phyloP scores from a whole-genome alignment of 2,329 filamentous ascomycete species.

The Ophiostoma populinum region DNA sequence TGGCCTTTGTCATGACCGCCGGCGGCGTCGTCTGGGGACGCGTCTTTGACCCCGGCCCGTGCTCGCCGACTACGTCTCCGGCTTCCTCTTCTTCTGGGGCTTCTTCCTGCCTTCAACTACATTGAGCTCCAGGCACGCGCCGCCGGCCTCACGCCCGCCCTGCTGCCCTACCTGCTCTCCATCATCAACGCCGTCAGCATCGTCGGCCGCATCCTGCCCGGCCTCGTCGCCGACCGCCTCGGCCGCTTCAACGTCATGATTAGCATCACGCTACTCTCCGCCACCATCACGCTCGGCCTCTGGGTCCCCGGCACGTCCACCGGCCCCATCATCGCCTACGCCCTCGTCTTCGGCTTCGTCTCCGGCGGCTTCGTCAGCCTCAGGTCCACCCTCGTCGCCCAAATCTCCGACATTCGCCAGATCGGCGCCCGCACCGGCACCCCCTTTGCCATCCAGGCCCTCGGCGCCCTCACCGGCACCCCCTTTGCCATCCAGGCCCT shows the following conservation, averaged over 20 bases:
- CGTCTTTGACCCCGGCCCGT: constrained; percentile 39
- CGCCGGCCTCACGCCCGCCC: constrained; percentile 22
- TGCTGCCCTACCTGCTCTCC: constrained; percentile 30
- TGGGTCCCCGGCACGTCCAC: constrained; percentile 27
- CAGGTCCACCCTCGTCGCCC: constrained; percentile 36
- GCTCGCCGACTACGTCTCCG: constrained; percentile 35
- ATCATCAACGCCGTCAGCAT: constrained; percentile 40
- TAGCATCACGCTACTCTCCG: constrained; percentile 26
- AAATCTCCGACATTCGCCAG: constrained; percentile 41
- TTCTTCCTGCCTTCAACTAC: constrained; percentile 37
- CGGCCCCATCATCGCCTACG: constrained; percentile 40
- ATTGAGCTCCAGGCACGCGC: constrained; percentile 29
- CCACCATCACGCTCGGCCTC: constrained; percentile 22
- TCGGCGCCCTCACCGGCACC: constrained; percentile 39
- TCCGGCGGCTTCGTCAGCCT: constrained; percentile 47
- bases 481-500: constrained; percentile 37
- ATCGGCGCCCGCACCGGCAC: constrained; percentile 40
- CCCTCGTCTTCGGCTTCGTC: constrained; percentile 44
- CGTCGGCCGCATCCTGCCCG: constrained; percentile 33
- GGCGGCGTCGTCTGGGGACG: constrained; percentile 28
- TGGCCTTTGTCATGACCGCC: constrained; percentile 27
- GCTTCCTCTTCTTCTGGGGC: constrained; percentile 38
- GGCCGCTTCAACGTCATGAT: constrained; percentile 27
- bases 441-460: constrained; percentile 35
- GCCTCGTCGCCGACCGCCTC: constrained; percentile 25